Percentiles rank a stretch among this genome's conserved stretches.
Conservation (phyloP, 2,329 filamentous ascomycete species). For the Lachnellula occidentalis region DNA sequence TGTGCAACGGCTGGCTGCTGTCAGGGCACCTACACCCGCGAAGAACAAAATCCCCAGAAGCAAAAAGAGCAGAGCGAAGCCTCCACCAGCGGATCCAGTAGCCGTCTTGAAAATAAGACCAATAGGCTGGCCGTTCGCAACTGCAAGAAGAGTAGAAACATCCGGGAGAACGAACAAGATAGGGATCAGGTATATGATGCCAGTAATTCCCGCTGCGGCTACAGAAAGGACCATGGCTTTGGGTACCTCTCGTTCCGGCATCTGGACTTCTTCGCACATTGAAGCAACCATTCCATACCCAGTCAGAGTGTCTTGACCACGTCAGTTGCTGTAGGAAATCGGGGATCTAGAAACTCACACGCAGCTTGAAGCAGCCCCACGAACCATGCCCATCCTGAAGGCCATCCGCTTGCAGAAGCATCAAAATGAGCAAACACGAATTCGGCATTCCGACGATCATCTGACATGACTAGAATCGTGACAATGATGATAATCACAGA, state of each 20-base stretch:
- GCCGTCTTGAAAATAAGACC: constrained; percentile 70
- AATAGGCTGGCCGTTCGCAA: constrained; percentile 70
- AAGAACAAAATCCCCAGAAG: constrained; percentile 74
- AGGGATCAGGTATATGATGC: constrained; percentile 63
- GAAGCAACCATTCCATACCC: constrained; percentile 67
- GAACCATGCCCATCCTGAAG: constrained; percentile 66
- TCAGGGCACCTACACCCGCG: constrained; percentile 68
- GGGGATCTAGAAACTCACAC: constrained; percentile 14
- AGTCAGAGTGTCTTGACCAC: constrained; percentile 48
- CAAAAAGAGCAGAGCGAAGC: constrained; percentile 70
- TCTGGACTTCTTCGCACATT: constrained; percentile 69
- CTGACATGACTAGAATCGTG: constrained; percentile 50
- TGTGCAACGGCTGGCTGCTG: constrained; percentile 67
- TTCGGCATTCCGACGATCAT: constrained; percentile 49
- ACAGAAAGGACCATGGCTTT: constrained; percentile 67
- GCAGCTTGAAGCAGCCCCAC: constrained; percentile 61
- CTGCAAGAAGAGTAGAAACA: constrained; percentile 55
- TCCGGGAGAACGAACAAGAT: constrained; percentile 72
- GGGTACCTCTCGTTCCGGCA: constrained; percentile 62
- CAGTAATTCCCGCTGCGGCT: constrained; percentile 59
- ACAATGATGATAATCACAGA: constrained; percentile 66
- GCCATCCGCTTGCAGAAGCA: constrained; percentile 60
- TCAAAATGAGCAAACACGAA: constrained; percentile 68
- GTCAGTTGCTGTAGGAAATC: constrained; percentile 1
- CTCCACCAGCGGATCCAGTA: constrained; percentile 53